A percentile compares a stretch with the other conserved stretches of the same genome.
phyloP scores from a whole-genome alignment of 345 rosid genomes.

The Syzygium oleosum region DNA sequence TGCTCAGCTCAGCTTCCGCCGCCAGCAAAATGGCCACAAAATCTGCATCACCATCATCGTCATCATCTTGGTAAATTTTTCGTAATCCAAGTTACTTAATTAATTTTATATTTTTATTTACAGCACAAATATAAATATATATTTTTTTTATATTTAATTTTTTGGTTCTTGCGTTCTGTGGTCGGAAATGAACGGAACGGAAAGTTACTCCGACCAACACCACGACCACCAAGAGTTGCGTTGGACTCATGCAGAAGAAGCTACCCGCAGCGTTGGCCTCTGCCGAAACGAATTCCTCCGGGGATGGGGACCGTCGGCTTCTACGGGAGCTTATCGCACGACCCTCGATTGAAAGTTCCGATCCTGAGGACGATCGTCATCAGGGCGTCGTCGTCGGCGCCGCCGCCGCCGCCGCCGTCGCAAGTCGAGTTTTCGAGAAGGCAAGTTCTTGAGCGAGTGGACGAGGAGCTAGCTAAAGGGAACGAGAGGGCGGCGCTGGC shows the following conservation, averaged over 20 bases:
- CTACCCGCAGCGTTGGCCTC: background rate
- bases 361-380: background rate
- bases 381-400: background rate
- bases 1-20: background rate
- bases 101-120: background rate
- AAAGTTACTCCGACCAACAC: background rate
- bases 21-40: background rate
- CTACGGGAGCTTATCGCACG: background rate
- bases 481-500: conserved; percentile 72
- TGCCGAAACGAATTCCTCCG: background rate
- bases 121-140: background rate
- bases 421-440: conserved; percentile 11
- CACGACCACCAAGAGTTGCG: background rate
- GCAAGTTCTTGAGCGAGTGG: conserved; percentile 52
- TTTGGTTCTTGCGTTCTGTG: background rate
- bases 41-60: background rate
- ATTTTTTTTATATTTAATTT: background rate
- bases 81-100: background rate
- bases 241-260: background rate
- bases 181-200: background rate
- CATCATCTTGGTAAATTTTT: background rate
- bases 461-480: conserved; percentile 60
- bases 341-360: background rate
- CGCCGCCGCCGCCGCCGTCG: background rate
- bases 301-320: background rate